These are phyloP conservation scores for Phytophthora pinifolia DNA, from an alignment of 352 stramenopile species.

Conservation along the genomic window DNA sequence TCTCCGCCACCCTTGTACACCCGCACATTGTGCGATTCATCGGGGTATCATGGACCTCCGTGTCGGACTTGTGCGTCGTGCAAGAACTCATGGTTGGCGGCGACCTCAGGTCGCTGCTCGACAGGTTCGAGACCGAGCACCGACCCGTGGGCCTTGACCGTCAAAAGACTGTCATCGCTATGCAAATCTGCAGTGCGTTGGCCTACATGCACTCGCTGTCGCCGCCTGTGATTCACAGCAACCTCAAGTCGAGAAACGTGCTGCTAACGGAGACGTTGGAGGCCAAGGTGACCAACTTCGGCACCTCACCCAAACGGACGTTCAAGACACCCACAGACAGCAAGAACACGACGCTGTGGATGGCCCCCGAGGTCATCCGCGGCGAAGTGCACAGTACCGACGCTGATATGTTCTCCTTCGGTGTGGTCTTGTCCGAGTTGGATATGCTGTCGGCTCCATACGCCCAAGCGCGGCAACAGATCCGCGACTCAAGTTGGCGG, in stretches of 20 bases:
- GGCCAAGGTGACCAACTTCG: slow-evolving; percentile 47
- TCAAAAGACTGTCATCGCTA: slow-evolving; percentile 38
- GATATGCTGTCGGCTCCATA: slow-evolving; percentile 44
- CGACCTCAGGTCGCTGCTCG: slow-evolving; percentile 35
- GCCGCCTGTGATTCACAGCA: slow-evolving; percentile 29
- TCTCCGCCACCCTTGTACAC: slow-evolving; percentile 44
- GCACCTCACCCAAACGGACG: slow-evolving; percentile 16
- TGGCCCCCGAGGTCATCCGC: slow-evolving; percentile 70
- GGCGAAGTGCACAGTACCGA: slow-evolving; percentile 73
- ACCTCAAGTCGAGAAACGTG: slow-evolving; percentile 37
- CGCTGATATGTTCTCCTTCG: slow-evolving; percentile 82
- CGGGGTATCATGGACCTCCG: slow-evolving; percentile 47
- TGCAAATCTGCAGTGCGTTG: slow-evolving; percentile 36
- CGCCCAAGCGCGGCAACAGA: slow-evolving; percentile 12
- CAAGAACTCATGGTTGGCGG: slow-evolving; percentile 42
- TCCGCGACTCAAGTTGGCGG: slow-evolving; percentile 18
- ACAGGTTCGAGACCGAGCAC: slow-evolving; percentile 16
- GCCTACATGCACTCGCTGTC: slow-evolving; percentile 34
- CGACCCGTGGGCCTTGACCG: slow-evolving; percentile 31
- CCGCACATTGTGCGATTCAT: slow-evolving; percentile 51
- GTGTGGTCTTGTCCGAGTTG: slow-evolving; percentile 75
- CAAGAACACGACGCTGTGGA: slow-evolving; percentile 66
- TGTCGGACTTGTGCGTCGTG: slow-evolving; percentile 36
- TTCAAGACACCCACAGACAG: slow-evolving; percentile 33
- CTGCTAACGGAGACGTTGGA: slow-evolving; percentile 24